Conservation (phyloP, 768 basidiomycete genomes). For the Mycena kentingensis region DNA sequence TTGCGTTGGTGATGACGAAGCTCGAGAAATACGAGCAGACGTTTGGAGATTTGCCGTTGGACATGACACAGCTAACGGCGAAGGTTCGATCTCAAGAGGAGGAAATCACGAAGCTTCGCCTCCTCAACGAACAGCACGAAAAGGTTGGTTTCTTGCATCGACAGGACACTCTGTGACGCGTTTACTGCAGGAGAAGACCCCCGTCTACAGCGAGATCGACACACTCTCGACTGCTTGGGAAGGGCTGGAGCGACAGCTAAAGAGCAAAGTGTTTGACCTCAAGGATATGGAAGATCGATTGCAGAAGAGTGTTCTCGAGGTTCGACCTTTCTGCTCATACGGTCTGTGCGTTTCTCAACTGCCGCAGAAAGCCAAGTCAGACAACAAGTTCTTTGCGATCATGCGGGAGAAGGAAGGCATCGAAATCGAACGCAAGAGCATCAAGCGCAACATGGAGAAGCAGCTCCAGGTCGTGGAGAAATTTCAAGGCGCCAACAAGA, state of each 20-base stretch:
- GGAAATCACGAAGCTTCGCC: constrained; percentile 61
- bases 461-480: constrained; percentile 63
- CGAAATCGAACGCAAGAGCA: constrained; percentile 71
- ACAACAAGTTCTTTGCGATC: constrained; percentile 90
- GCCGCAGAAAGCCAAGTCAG: constrained; percentile 87
- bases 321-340: constrained; percentile 35
- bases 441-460: constrained; percentile 51
- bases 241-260: constrained; percentile 73
- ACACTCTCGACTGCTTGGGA: constrained; percentile 88
- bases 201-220: constrained; percentile 84
- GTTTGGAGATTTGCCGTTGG: constrained; percentile 61
- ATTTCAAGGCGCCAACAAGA: constrained; percentile 63
- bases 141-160: constrained; percentile 46
- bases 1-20: constrained; percentile 47
- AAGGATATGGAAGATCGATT: constrained; percentile 71
- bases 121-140: constrained; percentile 65
- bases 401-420: constrained; percentile 88
- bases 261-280: constrained; percentile 86
- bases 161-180: constrained; percentile 7
- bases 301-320: constrained; percentile 66
- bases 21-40: constrained; percentile 63
- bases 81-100: constrained; percentile 66
- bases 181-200: constrained; percentile 61
- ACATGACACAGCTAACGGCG: constrained; percentile 51
- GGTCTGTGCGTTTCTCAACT: neutral